A percentile compares a stretch with the other conserved stretches of the same genome.
Evolutionary conservation across 148 eudicot species (phyloP).

Genomic region (Fagopyrum tataricum): DNA sequence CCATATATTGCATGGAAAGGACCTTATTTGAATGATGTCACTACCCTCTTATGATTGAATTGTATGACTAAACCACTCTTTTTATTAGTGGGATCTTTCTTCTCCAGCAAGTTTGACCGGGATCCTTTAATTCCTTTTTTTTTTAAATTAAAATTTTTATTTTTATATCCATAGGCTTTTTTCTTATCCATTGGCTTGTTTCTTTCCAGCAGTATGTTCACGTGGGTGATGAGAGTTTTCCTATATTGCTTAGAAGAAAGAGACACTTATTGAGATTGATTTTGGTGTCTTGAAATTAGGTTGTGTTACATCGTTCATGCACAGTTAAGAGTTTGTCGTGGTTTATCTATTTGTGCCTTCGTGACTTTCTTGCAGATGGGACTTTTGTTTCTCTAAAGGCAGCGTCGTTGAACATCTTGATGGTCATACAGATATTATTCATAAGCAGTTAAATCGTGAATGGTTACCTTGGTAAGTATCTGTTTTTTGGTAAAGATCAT

Average conservation of each 20-base stretch:
- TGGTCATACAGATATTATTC: slow-evolving; percentile 69
- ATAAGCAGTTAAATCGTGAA: slow-evolving; percentile 41
- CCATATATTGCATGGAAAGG: not conserved
- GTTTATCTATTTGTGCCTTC: not conserved
- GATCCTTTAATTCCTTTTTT: not conserved
- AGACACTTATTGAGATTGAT: not conserved
- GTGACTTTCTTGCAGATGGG: slow-evolving; percentile 49
- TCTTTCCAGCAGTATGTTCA: not conserved
- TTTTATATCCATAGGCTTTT: not conserved
- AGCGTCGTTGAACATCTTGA: slow-evolving; percentile 65
- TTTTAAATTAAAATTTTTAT: not conserved
- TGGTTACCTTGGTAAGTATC: slow-evolving; percentile 58
- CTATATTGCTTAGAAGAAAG: not conserved
- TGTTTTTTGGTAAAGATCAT: not conserved
- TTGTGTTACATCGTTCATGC: not conserved
- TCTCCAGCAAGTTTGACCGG: not conserved
- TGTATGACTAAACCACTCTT: not conserved
- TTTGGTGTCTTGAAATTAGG: not conserved
- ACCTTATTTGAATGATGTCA: not conserved
- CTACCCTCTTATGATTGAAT: not conserved
- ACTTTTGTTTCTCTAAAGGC: slow-evolving; percentile 53
- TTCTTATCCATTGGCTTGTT: not conserved
- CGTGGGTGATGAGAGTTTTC: not conserved
- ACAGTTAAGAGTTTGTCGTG: not conserved
- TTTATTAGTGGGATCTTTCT: not conserved